phyloP scores from a whole-genome alignment of 2,329 filamentous ascomycete species.

The Colletotrichum paranaense region DNA sequence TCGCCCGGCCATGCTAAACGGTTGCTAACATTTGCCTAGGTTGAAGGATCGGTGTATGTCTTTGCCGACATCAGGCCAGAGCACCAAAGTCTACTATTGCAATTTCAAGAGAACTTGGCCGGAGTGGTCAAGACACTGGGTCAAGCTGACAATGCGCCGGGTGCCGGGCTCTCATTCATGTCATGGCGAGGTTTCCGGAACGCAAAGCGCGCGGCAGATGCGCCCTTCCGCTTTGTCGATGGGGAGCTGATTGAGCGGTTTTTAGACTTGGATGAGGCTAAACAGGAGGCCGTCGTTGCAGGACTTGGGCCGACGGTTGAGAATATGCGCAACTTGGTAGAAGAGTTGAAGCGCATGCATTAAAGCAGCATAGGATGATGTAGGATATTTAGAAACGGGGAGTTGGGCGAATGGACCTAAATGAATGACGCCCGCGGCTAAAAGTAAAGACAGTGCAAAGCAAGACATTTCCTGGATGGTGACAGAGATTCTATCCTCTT shows the following conservation, averaged over 20 bases:
- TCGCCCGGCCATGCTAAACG: neutral
- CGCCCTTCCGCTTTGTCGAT: constrained; percentile 89
- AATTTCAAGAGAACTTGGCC: constrained; percentile 80
- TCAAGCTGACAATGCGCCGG: constrained; percentile 61
- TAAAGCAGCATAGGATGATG: constrained; percentile 46
- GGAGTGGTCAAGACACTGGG: constrained; percentile 76
- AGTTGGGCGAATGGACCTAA: neutral
- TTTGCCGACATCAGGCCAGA: constrained; percentile 81
- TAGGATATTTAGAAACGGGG: constrained; percentile 2
- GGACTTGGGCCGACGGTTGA: constrained; percentile 71
- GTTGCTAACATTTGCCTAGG: constrained; percentile 59
- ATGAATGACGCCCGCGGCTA: neutral
- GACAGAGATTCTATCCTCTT: neutral
- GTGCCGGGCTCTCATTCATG: constrained; percentile 63
- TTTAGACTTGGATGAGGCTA: constrained; percentile 73
- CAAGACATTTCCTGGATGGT: neutral
- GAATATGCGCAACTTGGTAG: constrained; percentile 70
- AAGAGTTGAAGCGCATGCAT: constrained; percentile 72
- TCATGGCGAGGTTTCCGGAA: constrained; percentile 86
- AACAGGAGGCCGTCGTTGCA: constrained; percentile 64
- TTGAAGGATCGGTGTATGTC: constrained; percentile 92
- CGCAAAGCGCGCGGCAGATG: constrained; percentile 74
- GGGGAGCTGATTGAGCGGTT: constrained; percentile 92
- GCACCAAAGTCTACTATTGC: constrained; percentile 84
- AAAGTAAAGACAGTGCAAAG: neutral